Conservation (phyloP, 2,329 filamentous ascomycete genomes). For the Colletotrichum navitas region DNA sequence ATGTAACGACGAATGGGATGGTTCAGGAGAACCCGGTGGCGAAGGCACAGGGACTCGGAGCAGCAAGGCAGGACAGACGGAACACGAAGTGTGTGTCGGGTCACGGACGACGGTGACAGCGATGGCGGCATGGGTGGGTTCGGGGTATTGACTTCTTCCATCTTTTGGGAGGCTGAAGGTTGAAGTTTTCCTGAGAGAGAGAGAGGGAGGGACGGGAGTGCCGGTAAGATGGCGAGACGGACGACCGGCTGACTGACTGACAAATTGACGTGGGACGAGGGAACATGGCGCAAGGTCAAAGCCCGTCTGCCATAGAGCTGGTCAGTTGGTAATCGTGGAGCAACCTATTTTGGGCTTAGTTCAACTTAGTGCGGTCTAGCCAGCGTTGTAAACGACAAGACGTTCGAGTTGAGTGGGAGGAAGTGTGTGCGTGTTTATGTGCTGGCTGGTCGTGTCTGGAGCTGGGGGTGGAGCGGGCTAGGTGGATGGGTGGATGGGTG, state of each 20-base stretch:
- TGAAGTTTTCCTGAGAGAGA: neutral
- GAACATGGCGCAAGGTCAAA: neutral
- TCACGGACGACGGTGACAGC: neutral
- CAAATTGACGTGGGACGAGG: neutral
- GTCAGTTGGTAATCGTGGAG: constrained; percentile 13
- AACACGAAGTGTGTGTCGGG: constrained; percentile 12
- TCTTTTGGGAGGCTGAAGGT: neutral
- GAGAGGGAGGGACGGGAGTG: too few relatives aligned
- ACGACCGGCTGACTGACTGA: neutral
- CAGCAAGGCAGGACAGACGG: neutral
- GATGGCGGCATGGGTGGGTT: constrained; percentile 6
- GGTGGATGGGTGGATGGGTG: neutral
- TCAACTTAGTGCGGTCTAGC: too few relatives aligned
- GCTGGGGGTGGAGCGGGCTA: neutral
- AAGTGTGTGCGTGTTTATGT: too few relatives aligned
- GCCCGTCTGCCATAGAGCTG: neutral
- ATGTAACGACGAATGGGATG: constrained; percentile 28
- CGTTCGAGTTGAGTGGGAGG: neutral
- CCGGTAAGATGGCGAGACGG: neutral
- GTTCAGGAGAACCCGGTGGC: constrained; percentile 30
- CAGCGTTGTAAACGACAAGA: neutral
- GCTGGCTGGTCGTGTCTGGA: constrained; percentile 1
- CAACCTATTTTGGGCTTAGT: constrained; percentile 18
- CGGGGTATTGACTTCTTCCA: constrained; percentile 14
- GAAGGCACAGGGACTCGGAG: neutral